Evolutionary conservation across 202 grass and related monocot species (phyloP), one percentile per base, ranked within the genome.

Genomic region (Panicum hallii): DNA sequence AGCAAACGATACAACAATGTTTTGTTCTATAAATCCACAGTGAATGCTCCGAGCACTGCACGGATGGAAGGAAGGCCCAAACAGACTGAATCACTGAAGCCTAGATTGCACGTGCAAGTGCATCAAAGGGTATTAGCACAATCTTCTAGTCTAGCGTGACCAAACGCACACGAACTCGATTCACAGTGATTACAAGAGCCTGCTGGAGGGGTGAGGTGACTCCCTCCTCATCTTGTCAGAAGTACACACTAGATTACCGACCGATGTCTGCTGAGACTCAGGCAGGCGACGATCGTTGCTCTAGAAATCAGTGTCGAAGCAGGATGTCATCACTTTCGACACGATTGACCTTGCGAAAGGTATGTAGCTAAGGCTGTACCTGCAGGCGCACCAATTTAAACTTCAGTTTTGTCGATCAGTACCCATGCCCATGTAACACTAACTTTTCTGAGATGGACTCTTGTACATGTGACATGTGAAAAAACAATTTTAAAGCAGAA

Each of bases 291-390:
- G 47, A 82, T 81, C 20, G 5, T 58, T 81, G 60, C 57, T 87
- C 86, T 90, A 99, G 77, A 99, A 99, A 54, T 99, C 96, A 36
- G 96, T 95, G 79, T 99, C 96, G 19, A 99, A 93, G 90, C 93
- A 95, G n/a, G 93, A 90, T 53, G 84, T 87, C 89, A 99, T 95
- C 80, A 95, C 74, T 89, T 78, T 95, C 1, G 93, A 95, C 82
- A 99, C 96, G 69, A 93, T 81, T 45, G 96, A 94, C 60, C 96
- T 82, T 14, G 96, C 96, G 90, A 98, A 98, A 79, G 96, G 96
- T 89, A 98, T 94, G 82, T 98, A 98, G 83, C 96, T 98, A 63
- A 98, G 90, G 86, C 96, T 98, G 85, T 98, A 98, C 96, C 96
- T 98, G 93, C 75, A 94, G 70, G 85, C 48, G 66, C 46, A 70